Percentiles rank a stretch among this genome's conserved stretches.
These are phyloP conservation scores for Pichia occidentalis DNA, from an alignment of 805 yeast species.

Conservation along the genomic window DNA sequence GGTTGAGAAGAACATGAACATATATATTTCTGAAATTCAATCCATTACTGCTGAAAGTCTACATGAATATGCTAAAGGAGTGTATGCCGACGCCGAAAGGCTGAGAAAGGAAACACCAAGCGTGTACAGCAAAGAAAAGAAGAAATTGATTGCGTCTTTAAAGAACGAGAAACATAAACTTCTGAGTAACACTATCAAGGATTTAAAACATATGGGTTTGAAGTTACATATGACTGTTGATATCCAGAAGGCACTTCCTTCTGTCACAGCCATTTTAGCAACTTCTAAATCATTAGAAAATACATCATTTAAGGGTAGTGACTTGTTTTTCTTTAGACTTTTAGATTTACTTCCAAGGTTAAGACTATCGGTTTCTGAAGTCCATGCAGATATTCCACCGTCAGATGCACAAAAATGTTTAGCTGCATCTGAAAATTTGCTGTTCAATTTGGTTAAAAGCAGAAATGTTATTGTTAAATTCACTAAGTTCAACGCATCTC, in stretches of 20 bases:
- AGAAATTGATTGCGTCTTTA: slow-evolving; percentile 62
- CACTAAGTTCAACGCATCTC: slow-evolving; percentile 12
- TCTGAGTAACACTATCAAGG: slow-evolving; percentile 70
- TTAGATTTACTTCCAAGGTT: slow-evolving; percentile 78
- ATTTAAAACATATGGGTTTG: slow-evolving; percentile 70
- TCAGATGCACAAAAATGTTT: slow-evolving; percentile 69
- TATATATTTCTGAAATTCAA: slow-evolving; percentile 34
- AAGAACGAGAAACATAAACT: slow-evolving; percentile 76
- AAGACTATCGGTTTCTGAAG: slow-evolving; percentile 53
- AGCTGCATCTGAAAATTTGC: slow-evolving; percentile 66
- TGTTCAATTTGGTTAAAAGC: slow-evolving; percentile 49
- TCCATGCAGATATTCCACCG: slow-evolving; percentile 69
- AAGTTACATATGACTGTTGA: slow-evolving; percentile 60
- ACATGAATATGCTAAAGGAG: slow-evolving; percentile 46
- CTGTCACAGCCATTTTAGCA: slow-evolving; percentile 58
- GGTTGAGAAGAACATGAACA: slow-evolving; percentile 51
- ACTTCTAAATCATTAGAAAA: slow-evolving; percentile 40
- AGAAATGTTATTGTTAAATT: slow-evolving; percentile 42
- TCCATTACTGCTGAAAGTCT: slow-evolving; percentile 41
- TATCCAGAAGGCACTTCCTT: slow-evolving; percentile 52
- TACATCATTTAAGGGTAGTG: slow-evolving; percentile 32
- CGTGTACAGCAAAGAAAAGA: slow-evolving; percentile 61
- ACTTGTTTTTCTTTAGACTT: slow-evolving; percentile 57
- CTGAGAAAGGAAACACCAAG: slow-evolving; percentile 75
- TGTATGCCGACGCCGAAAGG: slow-evolving; percentile 51